Base-by-base conservation (phyloP, 1,139 yeast genomes). In the Blastobotrys capitulatus region DNA sequence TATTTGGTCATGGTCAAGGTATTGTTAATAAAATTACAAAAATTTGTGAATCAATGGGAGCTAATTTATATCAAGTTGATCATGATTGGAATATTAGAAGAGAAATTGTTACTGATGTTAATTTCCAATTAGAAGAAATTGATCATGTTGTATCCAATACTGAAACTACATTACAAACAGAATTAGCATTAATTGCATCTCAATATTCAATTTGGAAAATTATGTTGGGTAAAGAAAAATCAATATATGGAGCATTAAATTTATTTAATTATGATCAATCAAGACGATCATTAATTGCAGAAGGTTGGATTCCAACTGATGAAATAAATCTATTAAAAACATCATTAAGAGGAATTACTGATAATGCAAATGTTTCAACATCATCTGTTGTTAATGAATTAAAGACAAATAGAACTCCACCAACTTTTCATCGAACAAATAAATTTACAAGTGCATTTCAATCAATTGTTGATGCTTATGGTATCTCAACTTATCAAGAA, bases 391-490 rank as follows among this genome's bases (percentile, higher is more conserved):
- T 92, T 38, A 87, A 87, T 62, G 86, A 86, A 49, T 73, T 92
- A 48, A 73, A 81, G 46, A 90, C 97, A 1, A 86, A 82, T 56
- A 79, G 83, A 65, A 80, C 86, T 0, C 97, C 98, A 1, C 99
- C 99, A 34, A 92, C 99, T 0, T 90, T 71, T 70, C 97, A 89
- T 67, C 82, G 81, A 55, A 86, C 95, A 12, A 92, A 92, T 70
- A 94, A 90, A 69, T 87, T 92, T 64, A 92, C 98, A 0, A 76
- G 73, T 12, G 96, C 96, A 0, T 92, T 87, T 75, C 99, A 92
- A 69, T 78, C 80, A 62, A 90, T 92, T 65, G 87, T 88, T 56
- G 98, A 92, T 67, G 96, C 96, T 9, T 92, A 92, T 65, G 98
- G 97, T 57, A 77, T 92, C 53, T 95, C 96, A 13, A 82, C 94